A percentile compares a stretch with the other conserved stretches of the same genome.
phyloP scores from a whole-genome alignment of 2,329 filamentous ascomycete species.

The Aschersonia sp. region DNA sequence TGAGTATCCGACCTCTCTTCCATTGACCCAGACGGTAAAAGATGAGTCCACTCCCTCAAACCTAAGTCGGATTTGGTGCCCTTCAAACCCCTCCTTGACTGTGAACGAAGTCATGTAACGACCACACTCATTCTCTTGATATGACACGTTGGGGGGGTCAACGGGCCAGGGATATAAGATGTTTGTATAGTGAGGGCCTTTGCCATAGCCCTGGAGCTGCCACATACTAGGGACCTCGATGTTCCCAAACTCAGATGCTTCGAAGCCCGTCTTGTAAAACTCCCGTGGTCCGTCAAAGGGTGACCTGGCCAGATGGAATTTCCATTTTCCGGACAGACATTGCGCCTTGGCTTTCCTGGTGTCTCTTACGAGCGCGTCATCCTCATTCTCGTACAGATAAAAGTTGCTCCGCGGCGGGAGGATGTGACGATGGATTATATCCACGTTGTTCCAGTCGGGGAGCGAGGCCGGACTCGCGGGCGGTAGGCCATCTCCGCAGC shows the following conservation, averaged over 20 bases:
- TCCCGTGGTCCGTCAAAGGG: slow-evolving; percentile 28
- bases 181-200: slow-evolving; percentile 55
- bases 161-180: slow-evolving; percentile 53
- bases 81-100: slow-evolving; percentile 29
- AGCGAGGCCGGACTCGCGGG: not conserved
- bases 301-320: slow-evolving; percentile 31
- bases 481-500: not conserved
- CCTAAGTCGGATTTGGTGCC: slow-evolving; percentile 45
- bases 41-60: slow-evolving; percentile 65
- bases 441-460: slow-evolving; percentile 48
- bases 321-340: slow-evolving; percentile 38
- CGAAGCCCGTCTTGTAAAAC: slow-evolving; percentile 22
- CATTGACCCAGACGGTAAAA: slow-evolving; percentile 59
- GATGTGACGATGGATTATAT: slow-evolving; percentile 44
- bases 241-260: slow-evolving; percentile 17
- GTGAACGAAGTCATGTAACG: slow-evolving; percentile 45
- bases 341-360: slow-evolving; percentile 21
- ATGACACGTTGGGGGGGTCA: slow-evolving; percentile 48
- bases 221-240: slow-evolving; percentile 54
- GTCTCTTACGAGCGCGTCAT: slow-evolving; percentile 31
- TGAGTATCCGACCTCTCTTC: slow-evolving; percentile 51
- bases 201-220: slow-evolving; percentile 54
- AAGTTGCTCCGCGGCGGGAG: slow-evolving; percentile 42
- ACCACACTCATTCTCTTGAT: slow-evolving; percentile 50
- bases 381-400: slow-evolving; percentile 32